Evolutionary conservation across 2,329 filamentous ascomycete genomes (phyloP), one percentile per base, ranked within the genome.

Genomic region (Pseudogymnoascus verrucosus): DNA sequence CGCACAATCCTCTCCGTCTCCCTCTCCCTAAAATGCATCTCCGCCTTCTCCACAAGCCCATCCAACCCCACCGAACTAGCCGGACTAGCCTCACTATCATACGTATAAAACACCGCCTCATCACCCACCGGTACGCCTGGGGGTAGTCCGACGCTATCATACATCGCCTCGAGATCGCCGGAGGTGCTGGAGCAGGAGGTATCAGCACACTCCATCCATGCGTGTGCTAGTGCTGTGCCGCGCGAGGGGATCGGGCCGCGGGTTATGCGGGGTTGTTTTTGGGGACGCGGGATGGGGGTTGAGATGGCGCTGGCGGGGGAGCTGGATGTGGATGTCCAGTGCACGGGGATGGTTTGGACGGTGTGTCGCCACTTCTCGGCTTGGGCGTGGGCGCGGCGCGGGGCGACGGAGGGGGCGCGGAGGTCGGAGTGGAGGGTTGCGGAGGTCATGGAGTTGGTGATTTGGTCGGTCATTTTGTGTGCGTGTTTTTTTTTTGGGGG

Each of bases 1-100:
- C 67, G 67, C 7, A 74, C 65, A 37, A 74, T 71, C 63, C 68
- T 69, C 23, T 74, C 73, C 1, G 71, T 74, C 63, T 73, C 69
- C 62, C 72, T 68, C 36, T 61, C 69, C 21, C 64, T 64, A 68
- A 69, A 74, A 61, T 69, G 70, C 67, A 70, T 62, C 66, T 74
- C 73, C 1, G 73, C 73, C 4, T 68, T 60, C 21, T 74, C 73
- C 11, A 74, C 69, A 12, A 74, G 62, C 3, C 67, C 65, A 11
- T 69, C 70, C 2, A 74, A 65, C 44, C 69, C 69, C 5, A 74
- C 66, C 5, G 57, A 64, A 6, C 61, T 57, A 40, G 63, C 62
- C 19, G 71, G 28, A 40, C 65, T 64, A 16, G 67, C 19, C 19
- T 67, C 6, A 6, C 23, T 70, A 62, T 73, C 71, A 21, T 69